Base-by-base conservation (phyloP, 2,329 filamentous ascomycete species). In the Ophiostoma himal-ulmi region DNA sequence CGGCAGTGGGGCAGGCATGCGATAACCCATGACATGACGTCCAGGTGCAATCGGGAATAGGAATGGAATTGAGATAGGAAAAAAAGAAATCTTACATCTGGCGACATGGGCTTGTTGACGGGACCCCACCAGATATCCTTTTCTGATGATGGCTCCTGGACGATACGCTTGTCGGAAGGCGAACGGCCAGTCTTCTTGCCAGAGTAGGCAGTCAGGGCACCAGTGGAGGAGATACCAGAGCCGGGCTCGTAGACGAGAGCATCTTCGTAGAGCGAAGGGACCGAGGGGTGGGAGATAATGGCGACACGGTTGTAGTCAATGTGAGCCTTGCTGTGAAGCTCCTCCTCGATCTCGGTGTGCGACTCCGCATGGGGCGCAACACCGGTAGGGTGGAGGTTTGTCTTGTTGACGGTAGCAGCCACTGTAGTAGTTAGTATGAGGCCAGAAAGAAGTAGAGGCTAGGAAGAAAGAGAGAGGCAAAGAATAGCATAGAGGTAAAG, bases 281-380 rank as follows among this genome's bases (percentile, higher is more conserved):
- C 95, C 71, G 94, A 95, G 74, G 94, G 94, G 83, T 99, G 98
- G 83, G 93, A 92, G 72, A 90, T 87, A 85, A 99, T 99, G 74
- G 95, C 92, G 78, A 99, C 95, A 79, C 93, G 91, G 83, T 98
- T 92, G 81, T 98, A 99, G 86, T 99, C 95, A 79, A 99, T 99
- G 86, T 99, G 94, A 76, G 95, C 95, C 79, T 91, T 93, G 82
- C 97, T 93, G 82, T 98, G 94, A 73, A 99, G 91, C 81, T 97
- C 93, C 84, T 98, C 93, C 84, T 99, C 86, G 75, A 99, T 89
- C 81, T 98, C 95, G 65, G 95, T 98, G 88, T 97, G 94, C 80
- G 96, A 91, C 78, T 86, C 86, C 78, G 89, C 85, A 74, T 75
- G 73, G 30, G 94, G 92, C 92, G 91, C 86, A 76, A 97, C 91